Base-by-base conservation (phyloP, 139 green algal genomes). In the Ostreobium quekettii region DNA sequence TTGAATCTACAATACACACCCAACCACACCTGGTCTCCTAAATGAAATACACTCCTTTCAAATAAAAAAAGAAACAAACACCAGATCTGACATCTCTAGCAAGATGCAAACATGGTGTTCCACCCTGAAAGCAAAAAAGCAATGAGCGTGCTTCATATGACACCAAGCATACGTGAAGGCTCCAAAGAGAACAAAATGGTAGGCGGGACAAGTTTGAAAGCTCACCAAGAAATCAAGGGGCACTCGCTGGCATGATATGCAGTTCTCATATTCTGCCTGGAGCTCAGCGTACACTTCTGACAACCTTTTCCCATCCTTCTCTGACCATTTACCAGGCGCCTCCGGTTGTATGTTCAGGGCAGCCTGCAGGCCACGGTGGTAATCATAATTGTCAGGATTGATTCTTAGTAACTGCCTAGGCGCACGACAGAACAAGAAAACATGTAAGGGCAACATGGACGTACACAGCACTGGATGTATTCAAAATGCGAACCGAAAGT, bases 181-280 rank as follows among this genome's bases (percentile, higher is more conserved):
- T 53, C 11, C 4, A 11, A 32, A 67, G 7, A 64, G 11, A 42
- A 24, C 11, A 38, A 3, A 64, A 38, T 26, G 19, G 15, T 8
- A 8, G 28, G 4, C 28, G 26, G 57, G 15, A 1, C 19, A 6
- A 19, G 5, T 31, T 46, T 15, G 30, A 2, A 15, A 36, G 49
- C 76, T 66, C 47, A 77, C 72, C 75, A 84, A 56, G 76, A 96
- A 98, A 76, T 97, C 89, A 4, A 99, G 79, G 1, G 88, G 90
- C 24, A 96, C 89, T 30, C 94, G 80, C 47, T 81, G 67, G 53
- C 67, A 80, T 3, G 85, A 79, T 15, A 39, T 61, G 78, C 81
- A 87, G 66, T 68, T 56, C 3, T 89, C 83, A 75, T 91, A 83
- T n/a, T 72, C 11, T 28, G 67, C 61, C 26, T 68, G 38, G 38